Conservation (phyloP, 257 asterid genomes). For the Solanum bukasovii region DNA sequence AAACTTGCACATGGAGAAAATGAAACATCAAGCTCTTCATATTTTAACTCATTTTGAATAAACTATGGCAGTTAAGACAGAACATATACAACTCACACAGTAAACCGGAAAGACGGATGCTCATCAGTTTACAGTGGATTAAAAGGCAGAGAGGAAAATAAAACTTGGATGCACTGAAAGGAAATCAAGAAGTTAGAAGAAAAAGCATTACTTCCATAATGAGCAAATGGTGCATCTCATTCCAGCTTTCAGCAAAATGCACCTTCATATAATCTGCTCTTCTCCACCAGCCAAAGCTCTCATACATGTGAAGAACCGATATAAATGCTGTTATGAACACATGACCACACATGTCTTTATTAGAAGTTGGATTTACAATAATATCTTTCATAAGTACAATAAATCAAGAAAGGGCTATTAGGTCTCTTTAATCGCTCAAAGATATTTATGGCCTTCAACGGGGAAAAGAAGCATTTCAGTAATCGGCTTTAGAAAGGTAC, state of each 20-base stretch:
- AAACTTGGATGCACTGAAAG: not conserved
- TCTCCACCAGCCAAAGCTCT: slow-evolving; percentile 99
- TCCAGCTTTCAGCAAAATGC: slow-evolving; percentile 99
- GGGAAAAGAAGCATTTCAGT: not conserved
- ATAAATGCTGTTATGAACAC: slow-evolving; percentile 64
- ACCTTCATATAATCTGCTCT: slow-evolving; percentile 94
- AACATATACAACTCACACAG: not conserved
- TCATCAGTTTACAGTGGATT: not conserved
- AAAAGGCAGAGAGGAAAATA: not conserved
- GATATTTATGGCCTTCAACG: not conserved
- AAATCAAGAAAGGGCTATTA: not conserved
- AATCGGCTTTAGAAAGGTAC: not conserved
- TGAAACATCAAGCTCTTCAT: not conserved
- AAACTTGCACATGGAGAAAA: not conserved
- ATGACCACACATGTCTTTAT: not conserved
- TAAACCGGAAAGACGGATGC: not conserved
- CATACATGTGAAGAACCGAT: slow-evolving; percentile 94
- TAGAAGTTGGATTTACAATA: not conserved
- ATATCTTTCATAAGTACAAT: not conserved
- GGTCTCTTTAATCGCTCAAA: not conserved
- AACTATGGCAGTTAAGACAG: not conserved
- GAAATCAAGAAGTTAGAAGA: slow-evolving; percentile 3
- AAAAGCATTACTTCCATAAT: slow-evolving; percentile 80
- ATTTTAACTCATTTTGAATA: not conserved
- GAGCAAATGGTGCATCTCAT: slow-evolving; percentile 99